phyloP scores from a whole-genome alignment of 306 rosid genomes.

The apple (Malus domestica) region DNA sequence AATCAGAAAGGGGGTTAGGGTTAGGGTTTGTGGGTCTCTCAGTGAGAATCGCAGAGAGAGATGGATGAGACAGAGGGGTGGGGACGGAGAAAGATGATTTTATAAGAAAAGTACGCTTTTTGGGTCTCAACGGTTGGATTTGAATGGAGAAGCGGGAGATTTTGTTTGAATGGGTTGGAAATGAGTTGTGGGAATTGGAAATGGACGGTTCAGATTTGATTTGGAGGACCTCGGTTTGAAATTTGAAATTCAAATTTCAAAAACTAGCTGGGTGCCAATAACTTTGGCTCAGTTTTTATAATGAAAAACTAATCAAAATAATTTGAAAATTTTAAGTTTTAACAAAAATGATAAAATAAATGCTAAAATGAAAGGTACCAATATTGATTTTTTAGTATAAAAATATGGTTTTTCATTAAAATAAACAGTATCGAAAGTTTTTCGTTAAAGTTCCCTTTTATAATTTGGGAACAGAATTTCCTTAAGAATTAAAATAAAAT shows the following conservation, averaged over 20 bases:
- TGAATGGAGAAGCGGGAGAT: background rate
- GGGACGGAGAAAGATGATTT: constrained; percentile 5
- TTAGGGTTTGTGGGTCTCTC: constrained; percentile 5
- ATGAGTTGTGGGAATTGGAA: background rate
- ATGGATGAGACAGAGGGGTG: background rate
- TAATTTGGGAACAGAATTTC: background rate
- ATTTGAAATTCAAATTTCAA: constrained; percentile 11
- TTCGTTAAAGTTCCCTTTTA: too few relatives aligned
- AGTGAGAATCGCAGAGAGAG: background rate
- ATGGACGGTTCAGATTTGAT: constrained; percentile 2
- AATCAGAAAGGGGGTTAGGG: background rate
- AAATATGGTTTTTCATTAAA: too few relatives aligned
- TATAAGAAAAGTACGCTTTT: constrained; percentile 22
- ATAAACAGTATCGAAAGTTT: too few relatives aligned
- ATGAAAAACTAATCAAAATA: too few relatives aligned
- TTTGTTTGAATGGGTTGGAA: constrained; percentile 1
- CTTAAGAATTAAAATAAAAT: too few relatives aligned
- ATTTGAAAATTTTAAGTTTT: too few relatives aligned
- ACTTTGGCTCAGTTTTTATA: background rate
- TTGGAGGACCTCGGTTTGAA: background rate
- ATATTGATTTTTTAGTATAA: too few relatives aligned
- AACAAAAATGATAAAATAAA: too few relatives aligned
- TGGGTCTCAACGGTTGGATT: constrained; percentile 14
- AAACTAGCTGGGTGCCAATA: background rate
- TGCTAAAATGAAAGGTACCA: too few relatives aligned